Evolutionary conservation across 306 rosid genomes (phyloP), one percentile per base, ranked within the genome.

Genomic region (Quercus aquifolioides): DNA sequence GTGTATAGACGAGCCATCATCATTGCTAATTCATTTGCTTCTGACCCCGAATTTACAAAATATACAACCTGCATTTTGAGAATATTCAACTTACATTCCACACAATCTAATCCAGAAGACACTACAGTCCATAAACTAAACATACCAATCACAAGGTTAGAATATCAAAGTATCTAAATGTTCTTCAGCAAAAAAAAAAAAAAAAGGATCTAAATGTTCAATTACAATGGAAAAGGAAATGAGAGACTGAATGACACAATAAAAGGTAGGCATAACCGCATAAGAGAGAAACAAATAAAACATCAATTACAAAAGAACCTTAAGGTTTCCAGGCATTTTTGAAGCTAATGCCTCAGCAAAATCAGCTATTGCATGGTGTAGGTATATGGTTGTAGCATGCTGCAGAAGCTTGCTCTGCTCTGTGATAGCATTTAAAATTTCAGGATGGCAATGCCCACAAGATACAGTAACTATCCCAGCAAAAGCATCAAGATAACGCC

Each of bases 391-490:
- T 23, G 97, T 90, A 35, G 98, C 93, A 86, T 87, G 93, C 86
- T 94, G 98, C 54, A 94, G 88, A 87, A 94, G 97, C 78, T 84
- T 85, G 86, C 85, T 92, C 84, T 94, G 99, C 84, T 92, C 92
- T 55, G 28, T 67, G 62, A 87, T 85, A 26, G 97, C 97, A 75
- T 87, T 79, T 58, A 94, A 68, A 80, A 94, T 46, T 9, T 88
- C 88, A 10, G 97, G 99, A 78, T 94, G 97, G 77, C 99, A 94
- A 86, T 94, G 99, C 60, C 99, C 97, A 64, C 97, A 90, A 62
- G 99, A 94, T 65, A 94, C 94, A 25, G 99, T 94, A n/a, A 94
- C 99, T n/a, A 94, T 91, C 55, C 99, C 97, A 19, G 97, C 97
- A 75, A 91, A 92, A 25, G 99, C 97, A 84, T 94, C 99, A 25